Evolutionary conservation across 2,329 filamentous ascomycete genomes (phyloP), one percentile per base, ranked within the genome.

Genomic region (Didymella sp.): DNA sequence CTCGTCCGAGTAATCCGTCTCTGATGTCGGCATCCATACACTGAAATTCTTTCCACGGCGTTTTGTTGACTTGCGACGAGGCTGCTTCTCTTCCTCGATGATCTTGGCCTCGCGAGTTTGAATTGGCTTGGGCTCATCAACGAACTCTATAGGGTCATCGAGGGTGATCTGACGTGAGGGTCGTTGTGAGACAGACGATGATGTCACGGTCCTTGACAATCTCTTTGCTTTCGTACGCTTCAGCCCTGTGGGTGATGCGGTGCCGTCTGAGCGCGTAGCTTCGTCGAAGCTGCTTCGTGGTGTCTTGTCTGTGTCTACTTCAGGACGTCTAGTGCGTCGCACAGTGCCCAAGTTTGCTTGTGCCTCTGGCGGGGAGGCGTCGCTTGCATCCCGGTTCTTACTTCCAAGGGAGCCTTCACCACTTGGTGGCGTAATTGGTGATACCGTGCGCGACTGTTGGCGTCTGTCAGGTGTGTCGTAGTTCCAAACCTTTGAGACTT

Each of bases 11-110:
- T 68, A 56, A 7, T 76, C 67, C 9, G 69, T 60, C 37, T 78
- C 75, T 4, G 77, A 78, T 15, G 57, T 62, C 24, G 80, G 80
- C 67, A 82, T 73, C 80, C 80, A 83, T 12, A 82, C 80, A 48
- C 76, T 80, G 66, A 79, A 82, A 43, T 76, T 76, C 61, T 77
- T 78, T 52, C 72, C 72, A 37, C 66, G 71, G n/a, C 68, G 66
- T 50, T 68, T 73, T 19, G 73, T 74, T 21, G 64, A 62, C 44
- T 70, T 75, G 35, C 70, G 67, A n/a, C 67, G 62, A 38, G 67
- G 65, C 43, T 68, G 66, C 22, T 45, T 28, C 15, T 67, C 62
- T 33, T 71, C 64, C 28, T 59, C 50, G 8, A 53, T 38, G 27
- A 58, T 17, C 24, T 59, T 59, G 8, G 55, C 28, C 13, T 51